Evolutionary conservation across 345 rosid species (phyloP).

Genomic region (Brassica nigra): DNA sequence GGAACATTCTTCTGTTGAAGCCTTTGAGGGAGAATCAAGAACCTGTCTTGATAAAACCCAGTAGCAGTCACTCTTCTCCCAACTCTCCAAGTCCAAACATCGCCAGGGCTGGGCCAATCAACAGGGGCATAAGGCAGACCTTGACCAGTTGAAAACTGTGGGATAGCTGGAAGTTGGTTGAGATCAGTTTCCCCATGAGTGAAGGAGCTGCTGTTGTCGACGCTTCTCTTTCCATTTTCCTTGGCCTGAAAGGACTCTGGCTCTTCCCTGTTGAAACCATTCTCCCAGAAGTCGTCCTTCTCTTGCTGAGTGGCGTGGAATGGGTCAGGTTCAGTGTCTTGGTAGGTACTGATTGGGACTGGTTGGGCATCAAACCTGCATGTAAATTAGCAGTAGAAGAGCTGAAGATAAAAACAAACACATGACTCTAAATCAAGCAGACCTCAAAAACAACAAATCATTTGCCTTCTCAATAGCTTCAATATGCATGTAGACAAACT

Average conservation of each 20-base stretch:
- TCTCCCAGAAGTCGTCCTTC: slow-evolving; percentile 39
- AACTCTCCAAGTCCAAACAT: slow-evolving; percentile 64
- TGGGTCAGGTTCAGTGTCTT: slow-evolving; percentile 24
- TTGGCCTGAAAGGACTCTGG: slow-evolving; percentile 11
- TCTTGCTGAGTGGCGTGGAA: slow-evolving; percentile 34
- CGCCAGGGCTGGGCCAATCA: slow-evolving; percentile 43
- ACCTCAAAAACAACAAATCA: neutral
- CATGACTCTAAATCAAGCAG: neutral
- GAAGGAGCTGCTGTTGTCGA: slow-evolving; percentile 31
- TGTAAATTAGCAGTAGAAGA: neutral
- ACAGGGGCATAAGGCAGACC: slow-evolving; percentile 41
- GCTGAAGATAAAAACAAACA: slow-evolving; percentile 17
- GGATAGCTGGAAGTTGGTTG: slow-evolving; percentile 39
- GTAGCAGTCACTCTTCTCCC: slow-evolving; percentile 61
- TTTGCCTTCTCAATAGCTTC: neutral
- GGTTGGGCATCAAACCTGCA: slow-evolving; percentile 34
- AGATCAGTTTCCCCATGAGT: slow-evolving; percentile 39
- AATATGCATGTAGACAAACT: neutral
- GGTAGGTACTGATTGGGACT: slow-evolving; percentile 22
- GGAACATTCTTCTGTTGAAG: slow-evolving; percentile 36
- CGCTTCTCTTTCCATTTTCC: slow-evolving; percentile 39
- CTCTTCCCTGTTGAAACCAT: slow-evolving; percentile 37
- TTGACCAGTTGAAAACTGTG: slow-evolving; percentile 34
- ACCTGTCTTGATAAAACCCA: slow-evolving; percentile 71
- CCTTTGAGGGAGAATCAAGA: slow-evolving; percentile 58